phyloP scores from a whole-genome alignment of 768 basidiomycete species.

The Hemileccinum rubropunctum region DNA sequence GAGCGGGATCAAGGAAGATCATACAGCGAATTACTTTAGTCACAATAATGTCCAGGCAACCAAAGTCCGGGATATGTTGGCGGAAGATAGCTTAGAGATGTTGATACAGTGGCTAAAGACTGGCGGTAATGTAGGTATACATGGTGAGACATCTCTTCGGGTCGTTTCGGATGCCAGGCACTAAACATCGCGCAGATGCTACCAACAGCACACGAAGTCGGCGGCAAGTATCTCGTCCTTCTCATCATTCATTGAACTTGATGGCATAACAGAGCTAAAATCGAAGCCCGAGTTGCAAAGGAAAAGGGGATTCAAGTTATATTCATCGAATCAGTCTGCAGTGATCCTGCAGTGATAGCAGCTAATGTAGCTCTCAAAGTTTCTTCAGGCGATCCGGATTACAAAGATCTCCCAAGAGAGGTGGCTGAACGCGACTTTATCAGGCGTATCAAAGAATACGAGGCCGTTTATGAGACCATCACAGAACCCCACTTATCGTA shows the following conservation, averaged over 20 bases:
- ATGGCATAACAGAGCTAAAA: conserved; percentile 58
- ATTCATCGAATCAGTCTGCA: conserved; percentile 93
- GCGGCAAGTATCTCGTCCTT: conserved; percentile 45
- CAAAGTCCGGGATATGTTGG: conserved; percentile 73
- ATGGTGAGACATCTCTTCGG: conserved; percentile 53
- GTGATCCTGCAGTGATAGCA: conserved; percentile 91
- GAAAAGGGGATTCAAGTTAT: conserved; percentile 88
- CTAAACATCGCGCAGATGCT: conserved; percentile 61
- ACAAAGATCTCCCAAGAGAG: conserved; percentile 83
- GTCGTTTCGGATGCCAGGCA: background rate
- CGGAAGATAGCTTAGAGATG: conserved; percentile 91
- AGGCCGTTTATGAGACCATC: conserved; percentile 93
- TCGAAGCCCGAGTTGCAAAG: conserved; percentile 76
- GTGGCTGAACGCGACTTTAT: conserved; percentile 88
- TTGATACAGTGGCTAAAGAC: conserved; percentile 92
- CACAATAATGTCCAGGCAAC: conserved; percentile 79
- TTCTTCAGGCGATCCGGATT: conserved; percentile 95
- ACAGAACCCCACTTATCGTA: conserved; percentile 89
- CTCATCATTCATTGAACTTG: background rate
- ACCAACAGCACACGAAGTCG: conserved; percentile 86
- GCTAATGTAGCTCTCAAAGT: conserved; percentile 97
- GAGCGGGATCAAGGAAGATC: conserved; percentile 86
- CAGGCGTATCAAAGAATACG: conserved; percentile 88
- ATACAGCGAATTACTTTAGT: conserved; percentile 88
- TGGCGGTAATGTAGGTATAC: conserved; percentile 96